Percentiles rank a stretch among this genome's conserved stretches.
phyloP scores from a whole-genome alignment of 495 filamentous ascomycete species.

The Amorphotheca resinae region DNA sequence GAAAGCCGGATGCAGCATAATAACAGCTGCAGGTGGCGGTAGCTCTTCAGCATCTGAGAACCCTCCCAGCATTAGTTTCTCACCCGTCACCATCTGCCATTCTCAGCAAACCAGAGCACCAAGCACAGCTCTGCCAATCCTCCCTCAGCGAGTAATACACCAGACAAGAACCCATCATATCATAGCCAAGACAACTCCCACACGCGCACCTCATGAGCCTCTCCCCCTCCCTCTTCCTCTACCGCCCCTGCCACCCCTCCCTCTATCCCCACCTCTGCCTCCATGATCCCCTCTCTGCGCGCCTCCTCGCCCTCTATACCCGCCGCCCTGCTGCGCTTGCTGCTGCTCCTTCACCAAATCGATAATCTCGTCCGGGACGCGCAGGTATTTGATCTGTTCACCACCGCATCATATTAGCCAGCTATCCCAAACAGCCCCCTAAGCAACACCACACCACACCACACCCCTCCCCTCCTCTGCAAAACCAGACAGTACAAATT shows the following conservation, averaged over 20 bases:
- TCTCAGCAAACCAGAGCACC: too few species aligned
- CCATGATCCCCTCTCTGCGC: conserved; percentile 49
- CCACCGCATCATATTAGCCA: not conserved
- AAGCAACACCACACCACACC: not conserved
- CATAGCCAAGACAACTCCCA: too few species aligned
- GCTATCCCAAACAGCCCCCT: not conserved
- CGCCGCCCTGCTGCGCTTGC: conserved; percentile 46
- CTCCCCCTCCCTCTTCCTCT: conserved; percentile 40
- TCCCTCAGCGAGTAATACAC: too few species aligned
- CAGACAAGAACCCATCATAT: too few species aligned
- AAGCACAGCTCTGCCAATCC: too few species aligned
- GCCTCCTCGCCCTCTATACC: conserved; percentile 50
- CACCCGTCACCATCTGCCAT: too few species aligned
- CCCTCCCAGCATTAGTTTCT: too few species aligned
- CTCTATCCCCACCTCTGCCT: conserved; percentile 37
- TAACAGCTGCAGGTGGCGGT: too few species aligned
- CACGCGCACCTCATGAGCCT: conserved; percentile 25
- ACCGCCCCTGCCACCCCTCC: conserved; percentile 39
- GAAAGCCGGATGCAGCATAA: too few species aligned
- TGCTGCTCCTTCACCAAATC: conserved; percentile 87
- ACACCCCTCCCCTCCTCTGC: not conserved
- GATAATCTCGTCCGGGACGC: conserved; percentile 90
- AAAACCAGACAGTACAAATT: not conserved
- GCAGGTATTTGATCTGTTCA: conserved; percentile 89
- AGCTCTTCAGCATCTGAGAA: too few species aligned